phyloP scores from a whole-genome alignment of 164 flowering plant species.

The Vitis rotundifolia region DNA sequence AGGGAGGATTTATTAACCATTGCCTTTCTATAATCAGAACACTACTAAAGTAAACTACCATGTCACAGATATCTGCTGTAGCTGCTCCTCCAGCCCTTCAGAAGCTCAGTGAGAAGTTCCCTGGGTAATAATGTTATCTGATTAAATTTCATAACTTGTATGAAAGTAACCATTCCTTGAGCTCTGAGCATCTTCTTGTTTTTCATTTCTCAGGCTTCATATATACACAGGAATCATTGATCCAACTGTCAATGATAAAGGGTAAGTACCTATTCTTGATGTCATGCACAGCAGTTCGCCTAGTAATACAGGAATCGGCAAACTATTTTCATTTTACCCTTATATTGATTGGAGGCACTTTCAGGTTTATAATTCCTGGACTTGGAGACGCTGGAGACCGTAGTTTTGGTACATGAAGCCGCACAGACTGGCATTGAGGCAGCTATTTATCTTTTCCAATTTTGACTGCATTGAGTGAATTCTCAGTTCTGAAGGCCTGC shows the following conservation, averaged over 20 bases:
- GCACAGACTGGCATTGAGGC: not conserved
- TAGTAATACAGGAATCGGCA: not conserved
- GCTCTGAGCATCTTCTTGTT: not conserved
- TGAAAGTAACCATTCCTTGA: not conserved
- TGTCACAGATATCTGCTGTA: slow-evolving; percentile 84
- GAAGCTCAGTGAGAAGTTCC: slow-evolving; percentile 87
- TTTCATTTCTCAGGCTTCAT: slow-evolving; percentile 61
- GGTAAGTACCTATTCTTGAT: slow-evolving; percentile 40
- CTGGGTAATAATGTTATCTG: slow-evolving; percentile 54
- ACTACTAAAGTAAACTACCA: not conserved
- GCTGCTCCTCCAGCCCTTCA: slow-evolving; percentile 97
- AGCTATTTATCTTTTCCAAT: not conserved
- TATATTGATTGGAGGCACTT: slow-evolving; percentile 9
- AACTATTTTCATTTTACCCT: not conserved
- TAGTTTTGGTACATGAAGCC: slow-evolving; percentile 69
- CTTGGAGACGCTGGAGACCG: slow-evolving; percentile 98
- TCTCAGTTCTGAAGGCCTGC: not conserved
- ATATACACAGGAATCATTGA: slow-evolving; percentile 87
- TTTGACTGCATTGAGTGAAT: slow-evolving; percentile 5
- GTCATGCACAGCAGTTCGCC: not conserved
- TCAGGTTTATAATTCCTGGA: slow-evolving; percentile 90
- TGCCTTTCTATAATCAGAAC: not conserved
- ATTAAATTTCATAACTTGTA: not conserved
- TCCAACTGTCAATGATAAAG: slow-evolving; percentile 79
- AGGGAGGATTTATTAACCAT: too few species aligned